A percentile compares a stretch with the other conserved stretches of the same genome.
phyloP scores from a whole-genome alignment of 192 early-diverging fungal genomes.

The Spizellomyces sp. region DNA sequence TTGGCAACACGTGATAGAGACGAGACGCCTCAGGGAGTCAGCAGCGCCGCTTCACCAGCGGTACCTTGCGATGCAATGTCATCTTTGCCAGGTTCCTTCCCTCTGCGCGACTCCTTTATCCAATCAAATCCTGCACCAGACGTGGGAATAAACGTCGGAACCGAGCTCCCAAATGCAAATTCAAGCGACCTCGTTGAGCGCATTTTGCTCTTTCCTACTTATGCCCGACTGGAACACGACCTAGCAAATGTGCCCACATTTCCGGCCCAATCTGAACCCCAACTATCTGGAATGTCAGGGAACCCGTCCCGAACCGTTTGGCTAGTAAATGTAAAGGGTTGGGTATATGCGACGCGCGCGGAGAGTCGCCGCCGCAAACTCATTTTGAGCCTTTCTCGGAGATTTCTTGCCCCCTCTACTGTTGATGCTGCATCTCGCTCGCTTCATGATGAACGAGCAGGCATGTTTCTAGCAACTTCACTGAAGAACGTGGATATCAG shows the following conservation, averaged over 20 bases:
- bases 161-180: too few species aligned
- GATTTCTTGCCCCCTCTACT: constrained; percentile 18
- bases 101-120: too few species aligned
- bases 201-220: constrained; percentile 26
- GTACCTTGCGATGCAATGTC: too few species aligned
- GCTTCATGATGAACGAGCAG: constrained; percentile 36
- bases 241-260: not conserved
- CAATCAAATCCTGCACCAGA: too few species aligned
- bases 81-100: too few species aligned
- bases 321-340: constrained; percentile 38
- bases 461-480: constrained; percentile 34
- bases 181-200: constrained; percentile 2
- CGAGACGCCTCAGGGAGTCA: too few species aligned
- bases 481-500: constrained; percentile 21
- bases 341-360: constrained; percentile 27
- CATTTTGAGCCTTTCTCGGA: constrained; percentile 28
- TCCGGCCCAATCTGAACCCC: not conserved
- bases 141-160: too few species aligned
- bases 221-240: constrained; percentile 11
- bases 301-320: constrained; percentile 4
- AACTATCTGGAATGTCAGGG: not conserved
- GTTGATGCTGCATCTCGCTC: constrained; percentile 8
- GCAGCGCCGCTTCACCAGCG: too few species aligned
- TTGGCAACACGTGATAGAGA: too few species aligned
- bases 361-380: constrained; percentile 17